Percentiles rank a stretch among this genome's conserved stretches.
phyloP scores from a whole-genome alignment of 805 yeast species.

The Nakazawaea ernobii region DNA sequence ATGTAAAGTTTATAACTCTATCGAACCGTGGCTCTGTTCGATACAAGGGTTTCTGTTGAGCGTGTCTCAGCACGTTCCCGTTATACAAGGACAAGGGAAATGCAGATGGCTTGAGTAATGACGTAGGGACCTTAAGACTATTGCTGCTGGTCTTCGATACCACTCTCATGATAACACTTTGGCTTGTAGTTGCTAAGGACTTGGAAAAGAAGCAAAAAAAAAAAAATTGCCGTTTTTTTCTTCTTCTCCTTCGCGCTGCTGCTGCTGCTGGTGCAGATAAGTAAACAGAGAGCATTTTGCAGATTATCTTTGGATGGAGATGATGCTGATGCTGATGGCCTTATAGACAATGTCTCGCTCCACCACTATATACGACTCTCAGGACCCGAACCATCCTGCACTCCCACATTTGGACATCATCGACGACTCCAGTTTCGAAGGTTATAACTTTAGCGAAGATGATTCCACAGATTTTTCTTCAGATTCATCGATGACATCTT shows the following conservation, averaged over 20 bases:
- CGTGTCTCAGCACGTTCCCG: no score
- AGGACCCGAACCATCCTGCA: constrained; percentile 34
- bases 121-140: neutral
- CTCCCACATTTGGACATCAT: constrained; percentile 27
- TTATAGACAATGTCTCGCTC: neutral
- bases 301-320: no score
- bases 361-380: constrained; percentile 29
- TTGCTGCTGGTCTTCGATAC: neutral
- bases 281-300: no score
- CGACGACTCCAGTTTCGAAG: constrained; percentile 27
- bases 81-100: no score
- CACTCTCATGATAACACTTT: neutral
- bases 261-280: no score
- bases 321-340: no score
- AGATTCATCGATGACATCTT: neutral
- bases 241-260: no score
- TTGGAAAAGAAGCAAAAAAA: no score
- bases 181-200: no score
- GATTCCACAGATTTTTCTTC: constrained; percentile 12
- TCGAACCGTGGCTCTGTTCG: no score
- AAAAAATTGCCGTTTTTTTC: no score
- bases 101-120: neutral
- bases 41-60: no score
- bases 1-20: neutral
- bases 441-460: constrained; percentile 17